Evolutionary conservation across 169 alveolate genomes (phyloP).

Genomic region (Plasmodium vivax): DNA sequence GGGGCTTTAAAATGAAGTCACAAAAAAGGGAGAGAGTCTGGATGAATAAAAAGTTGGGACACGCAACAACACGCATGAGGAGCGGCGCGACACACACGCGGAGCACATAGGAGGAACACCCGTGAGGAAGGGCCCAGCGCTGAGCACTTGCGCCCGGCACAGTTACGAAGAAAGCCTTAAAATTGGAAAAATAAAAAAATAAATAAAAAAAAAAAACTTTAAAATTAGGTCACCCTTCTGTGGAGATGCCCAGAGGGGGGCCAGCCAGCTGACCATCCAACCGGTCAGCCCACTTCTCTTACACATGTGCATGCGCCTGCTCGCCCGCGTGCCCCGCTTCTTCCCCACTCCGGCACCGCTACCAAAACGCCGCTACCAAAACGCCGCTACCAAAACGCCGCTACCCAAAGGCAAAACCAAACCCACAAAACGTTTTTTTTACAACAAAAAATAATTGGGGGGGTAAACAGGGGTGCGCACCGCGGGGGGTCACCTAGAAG

Average conservation of each 20-base stretch:
- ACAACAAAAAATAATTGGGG: neutral
- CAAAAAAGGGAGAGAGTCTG: slow-evolving; percentile 17
- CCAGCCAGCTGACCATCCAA: neutral
- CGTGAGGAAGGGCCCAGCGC: neutral
- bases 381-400: neutral
- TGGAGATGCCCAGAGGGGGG: neutral
- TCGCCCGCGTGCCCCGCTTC: neutral
- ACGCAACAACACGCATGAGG: neutral
- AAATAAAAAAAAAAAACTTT: neutral
- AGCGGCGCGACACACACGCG: neutral
- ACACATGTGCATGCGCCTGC: neutral
- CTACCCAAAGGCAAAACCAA: neutral
- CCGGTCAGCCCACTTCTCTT: neutral
- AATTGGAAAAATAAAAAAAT: slow-evolving; percentile 4
- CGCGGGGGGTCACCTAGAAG: neutral
- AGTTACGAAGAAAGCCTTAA: neutral
- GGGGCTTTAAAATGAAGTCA: slow-evolving; percentile 36
- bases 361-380: no score
- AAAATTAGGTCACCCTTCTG: neutral
- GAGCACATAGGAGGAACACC: neutral
- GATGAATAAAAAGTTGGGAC: neutral
- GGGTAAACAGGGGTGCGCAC: neutral
- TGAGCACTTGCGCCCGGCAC: neutral
- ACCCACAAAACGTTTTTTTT: neutral
- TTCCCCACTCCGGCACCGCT: neutral